phyloP scores from a whole-genome alignment of 192 early-diverging fungal genomes.

The Entomortierella chlamydospora region DNA sequence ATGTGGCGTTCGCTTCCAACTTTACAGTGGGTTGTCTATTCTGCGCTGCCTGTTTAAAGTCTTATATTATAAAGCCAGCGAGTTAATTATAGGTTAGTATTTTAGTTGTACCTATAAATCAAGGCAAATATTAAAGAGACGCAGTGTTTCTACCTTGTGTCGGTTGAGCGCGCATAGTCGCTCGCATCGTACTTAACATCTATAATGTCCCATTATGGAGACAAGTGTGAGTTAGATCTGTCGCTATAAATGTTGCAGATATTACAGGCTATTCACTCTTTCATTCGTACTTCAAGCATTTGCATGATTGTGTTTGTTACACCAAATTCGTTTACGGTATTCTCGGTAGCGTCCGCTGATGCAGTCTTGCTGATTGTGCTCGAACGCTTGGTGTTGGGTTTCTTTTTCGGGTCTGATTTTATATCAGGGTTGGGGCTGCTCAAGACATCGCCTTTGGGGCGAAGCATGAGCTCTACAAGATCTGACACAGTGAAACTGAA shows the following conservation, averaged over 20 bases:
- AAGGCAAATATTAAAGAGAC: no score
- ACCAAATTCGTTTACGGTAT: slow-evolving; percentile 22
- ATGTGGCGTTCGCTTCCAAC: background rate
- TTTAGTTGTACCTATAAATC: no score
- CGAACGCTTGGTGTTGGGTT: background rate
- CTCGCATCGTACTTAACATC: no score
- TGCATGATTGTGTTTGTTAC: slow-evolving; percentile 13
- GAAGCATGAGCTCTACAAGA: slow-evolving; percentile 13
- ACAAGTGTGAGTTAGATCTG: no score
- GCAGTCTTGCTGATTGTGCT: background rate
- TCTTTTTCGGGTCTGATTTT: slow-evolving; percentile 14
- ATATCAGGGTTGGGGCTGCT: background rate
- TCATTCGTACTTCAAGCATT: slow-evolving; percentile 5
- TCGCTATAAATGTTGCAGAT: no score
- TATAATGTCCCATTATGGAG: background rate
- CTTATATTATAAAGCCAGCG: background rate
- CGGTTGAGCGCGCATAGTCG: no score
- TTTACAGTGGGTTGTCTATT: background rate
- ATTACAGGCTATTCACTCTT: no score
- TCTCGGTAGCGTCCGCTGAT: background rate
- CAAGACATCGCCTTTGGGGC: slow-evolving; percentile 14
- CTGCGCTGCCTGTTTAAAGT: background rate
- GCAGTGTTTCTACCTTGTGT: no score
- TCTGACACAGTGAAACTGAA: slow-evolving; percentile 8
- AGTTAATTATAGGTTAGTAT: no score